A percentile compares a stretch with the other conserved stretches of the same genome.
Evolutionary conservation across 2,329 filamentous ascomycete genomes (phyloP).

Genomic region (Stemphylium vesicarium): DNA sequence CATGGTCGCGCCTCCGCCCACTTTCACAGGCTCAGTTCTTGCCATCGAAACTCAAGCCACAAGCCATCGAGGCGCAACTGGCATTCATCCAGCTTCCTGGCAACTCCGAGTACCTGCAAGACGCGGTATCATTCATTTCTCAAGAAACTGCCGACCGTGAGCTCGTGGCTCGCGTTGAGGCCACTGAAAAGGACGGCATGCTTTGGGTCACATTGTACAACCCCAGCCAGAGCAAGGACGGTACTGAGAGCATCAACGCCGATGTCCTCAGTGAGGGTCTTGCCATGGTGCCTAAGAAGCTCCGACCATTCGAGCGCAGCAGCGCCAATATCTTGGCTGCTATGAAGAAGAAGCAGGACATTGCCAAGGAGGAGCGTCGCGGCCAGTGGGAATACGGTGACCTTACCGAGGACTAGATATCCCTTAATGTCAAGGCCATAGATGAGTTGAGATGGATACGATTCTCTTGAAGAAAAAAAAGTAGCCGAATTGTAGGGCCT

Average conservation of each 20-base stretch:
- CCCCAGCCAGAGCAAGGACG: slow-evolving; percentile 64
- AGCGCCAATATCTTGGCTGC: slow-evolving; percentile 74
- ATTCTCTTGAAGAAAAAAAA: background rate
- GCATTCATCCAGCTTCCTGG: slow-evolving; percentile 89
- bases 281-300: slow-evolving; percentile 89
- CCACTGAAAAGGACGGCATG: slow-evolving; percentile 78
- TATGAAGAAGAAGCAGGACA: slow-evolving; percentile 73
- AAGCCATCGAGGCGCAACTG: slow-evolving; percentile 85
- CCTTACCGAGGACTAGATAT: slow-evolving; percentile 69
- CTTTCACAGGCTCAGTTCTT: slow-evolving; percentile 81
- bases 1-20: slow-evolving; percentile 84
- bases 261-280: slow-evolving; percentile 83
- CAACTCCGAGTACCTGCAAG: slow-evolving; percentile 75
- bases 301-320: slow-evolving; percentile 87
- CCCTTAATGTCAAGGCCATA: background rate
- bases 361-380: slow-evolving; percentile 78
- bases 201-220: slow-evolving; percentile 90
- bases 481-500: background rate
- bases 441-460: background rate
- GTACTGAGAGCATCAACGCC: slow-evolving; percentile 85
- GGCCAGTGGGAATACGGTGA: slow-evolving; percentile 99
- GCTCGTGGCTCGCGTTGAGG: slow-evolving; percentile 91
- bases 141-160: slow-evolving; percentile 76
- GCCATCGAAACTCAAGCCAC: slow-evolving; percentile 75
- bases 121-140: slow-evolving; percentile 77